These are phyloP conservation scores for Phytophthora chlamydospora DNA, from an alignment of 352 stramenopile species.

Conservation along the genomic window DNA sequence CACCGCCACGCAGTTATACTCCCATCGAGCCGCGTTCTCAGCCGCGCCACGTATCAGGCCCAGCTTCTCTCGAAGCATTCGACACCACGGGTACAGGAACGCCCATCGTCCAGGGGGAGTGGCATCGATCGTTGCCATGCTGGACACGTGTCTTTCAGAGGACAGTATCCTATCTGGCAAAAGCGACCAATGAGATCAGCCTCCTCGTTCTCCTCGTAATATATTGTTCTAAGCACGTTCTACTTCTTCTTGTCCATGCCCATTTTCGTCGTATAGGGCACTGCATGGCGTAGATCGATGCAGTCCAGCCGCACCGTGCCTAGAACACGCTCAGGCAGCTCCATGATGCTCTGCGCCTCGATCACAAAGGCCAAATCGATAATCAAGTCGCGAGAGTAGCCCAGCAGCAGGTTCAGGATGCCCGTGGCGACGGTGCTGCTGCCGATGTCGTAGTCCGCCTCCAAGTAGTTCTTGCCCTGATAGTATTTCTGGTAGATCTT, in stretches of 20 bases:
- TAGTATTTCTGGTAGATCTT: slow-evolving; percentile 89
- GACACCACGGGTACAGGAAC: slow-evolving; percentile 40
- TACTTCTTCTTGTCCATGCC: slow-evolving; percentile 39
- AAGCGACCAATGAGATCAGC: no score
- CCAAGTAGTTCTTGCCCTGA: slow-evolving; percentile 67
- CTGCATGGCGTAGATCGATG: slow-evolving; percentile 64
- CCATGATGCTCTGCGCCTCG: slow-evolving; percentile 66
- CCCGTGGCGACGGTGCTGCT: slow-evolving; percentile 75
- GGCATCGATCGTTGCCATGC: slow-evolving; percentile 22
- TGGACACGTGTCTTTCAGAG: neutral
- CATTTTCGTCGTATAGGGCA: slow-evolving; percentile 44
- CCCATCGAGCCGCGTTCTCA: slow-evolving; percentile 38
- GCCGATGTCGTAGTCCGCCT: slow-evolving; percentile 83
- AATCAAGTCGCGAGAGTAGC: slow-evolving; percentile 70
- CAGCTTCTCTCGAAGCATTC: slow-evolving; percentile 27
- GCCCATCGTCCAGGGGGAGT: slow-evolving; percentile 31
- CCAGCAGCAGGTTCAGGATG: slow-evolving; percentile 75
- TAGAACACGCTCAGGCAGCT: slow-evolving; percentile 80
- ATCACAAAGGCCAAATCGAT: slow-evolving; percentile 88
- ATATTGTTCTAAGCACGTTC: no score
- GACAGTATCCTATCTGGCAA: no score
- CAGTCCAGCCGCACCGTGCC: slow-evolving; percentile 72
- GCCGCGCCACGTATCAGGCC: slow-evolving; percentile 29
- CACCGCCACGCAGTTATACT: slow-evolving; percentile 40
- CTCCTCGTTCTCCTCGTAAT: no score